Evolutionary conservation across 2,329 filamentous ascomycete genomes (phyloP).

Genomic region (Neofusicoccum parvum): DNA sequence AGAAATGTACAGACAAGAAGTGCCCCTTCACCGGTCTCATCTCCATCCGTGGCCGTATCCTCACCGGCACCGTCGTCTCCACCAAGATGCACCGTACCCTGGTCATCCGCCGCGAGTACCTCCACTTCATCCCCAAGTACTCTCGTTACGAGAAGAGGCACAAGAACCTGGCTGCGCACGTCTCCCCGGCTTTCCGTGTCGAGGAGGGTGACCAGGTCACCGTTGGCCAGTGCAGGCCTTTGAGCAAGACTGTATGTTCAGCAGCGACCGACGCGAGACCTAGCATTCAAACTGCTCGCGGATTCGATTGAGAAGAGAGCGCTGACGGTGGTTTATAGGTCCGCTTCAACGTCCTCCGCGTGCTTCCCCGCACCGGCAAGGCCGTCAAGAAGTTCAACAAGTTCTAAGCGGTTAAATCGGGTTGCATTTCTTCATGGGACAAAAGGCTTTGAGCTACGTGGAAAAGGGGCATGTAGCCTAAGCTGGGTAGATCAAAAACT

Average conservation of each 20-base stretch:
- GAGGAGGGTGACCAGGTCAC: conserved; percentile 99
- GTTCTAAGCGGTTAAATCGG: conserved; percentile 68
- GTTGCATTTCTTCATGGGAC: conserved; percentile 24
- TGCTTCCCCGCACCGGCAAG: conserved; percentile 97
- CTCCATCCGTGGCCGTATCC: conserved; percentile 99
- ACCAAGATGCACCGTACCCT: conserved; percentile 99
- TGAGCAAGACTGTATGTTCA: conserved; percentile 95
- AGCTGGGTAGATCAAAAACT: conserved; percentile 23
- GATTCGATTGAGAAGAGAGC: not conserved
- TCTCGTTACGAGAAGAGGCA: conserved; percentile 99
- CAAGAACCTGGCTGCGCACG: conserved; percentile 99
- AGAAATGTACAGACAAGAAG: conserved; percentile 83
- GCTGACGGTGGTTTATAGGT: conserved; percentile 58
- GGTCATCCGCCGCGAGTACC: conserved; percentile 99
- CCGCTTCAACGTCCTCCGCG: conserved; percentile 99
- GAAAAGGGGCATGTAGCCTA: conserved; percentile 23
- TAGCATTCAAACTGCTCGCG: too few relatives aligned
- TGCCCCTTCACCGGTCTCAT: conserved; percentile 99
- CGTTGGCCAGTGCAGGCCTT: conserved; percentile 98
- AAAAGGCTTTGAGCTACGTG: conserved; percentile 19
- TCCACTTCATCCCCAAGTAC: conserved; percentile 99
- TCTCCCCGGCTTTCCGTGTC: conserved; percentile 99
- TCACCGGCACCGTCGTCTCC: conserved; percentile 97
- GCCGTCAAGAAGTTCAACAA: conserved; percentile 97
- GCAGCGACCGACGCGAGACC: not conserved